Base-by-base conservation (phyloP, 176 grass and related monocot genomes). In the Zoysia pacifica region DNA sequence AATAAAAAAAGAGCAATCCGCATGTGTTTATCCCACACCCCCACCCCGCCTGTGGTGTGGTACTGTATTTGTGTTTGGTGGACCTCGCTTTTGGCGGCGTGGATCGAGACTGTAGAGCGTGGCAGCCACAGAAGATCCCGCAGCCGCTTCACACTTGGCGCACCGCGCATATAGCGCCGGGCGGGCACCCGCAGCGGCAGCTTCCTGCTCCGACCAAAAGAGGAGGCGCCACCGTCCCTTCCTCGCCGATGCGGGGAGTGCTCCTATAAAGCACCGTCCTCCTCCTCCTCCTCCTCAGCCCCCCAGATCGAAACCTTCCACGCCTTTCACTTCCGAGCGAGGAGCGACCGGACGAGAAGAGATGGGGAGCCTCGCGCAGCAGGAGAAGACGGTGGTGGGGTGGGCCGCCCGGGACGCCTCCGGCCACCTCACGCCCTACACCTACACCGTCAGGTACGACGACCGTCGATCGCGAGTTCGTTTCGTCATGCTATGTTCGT, bases 371-470 rank as follows among this genome's bases (percentile, higher is more conserved):
- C 18, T 99, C 51, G 83, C 72, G 36, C 69, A 86, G 14, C 69
- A 86, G 15, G 92, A 93, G 79, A 93, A 4, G 85, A 83, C 47
- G 2, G 85, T 93, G 72, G 78, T 72, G 8, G 96, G 96, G 7
- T 99, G 92, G 96, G 96, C 96, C 35, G 92, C 96, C 36, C 84
- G 78, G 20, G 96, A 99, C 82, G 50, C 92, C 84, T 58, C 58
- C 56, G 96, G 96, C 51, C 67, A 95, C 39, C 85, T 99, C 72
- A 70, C 92, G 28, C 96, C 96, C 76, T 99, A 93, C 93, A 86
- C 79, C 20, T 99, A 95, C 90, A 93, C 75, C 48, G n/a, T 99
- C 59, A 99, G 96, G 96, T 89, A 79, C 44, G 16, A 5, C 1
- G 3, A 3, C 28, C 48, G 35, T 47, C 68, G 0, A 28, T 28